Evolutionary conservation across 306 rosid species (phyloP).

Genomic region (Carpinus viminea): DNA sequence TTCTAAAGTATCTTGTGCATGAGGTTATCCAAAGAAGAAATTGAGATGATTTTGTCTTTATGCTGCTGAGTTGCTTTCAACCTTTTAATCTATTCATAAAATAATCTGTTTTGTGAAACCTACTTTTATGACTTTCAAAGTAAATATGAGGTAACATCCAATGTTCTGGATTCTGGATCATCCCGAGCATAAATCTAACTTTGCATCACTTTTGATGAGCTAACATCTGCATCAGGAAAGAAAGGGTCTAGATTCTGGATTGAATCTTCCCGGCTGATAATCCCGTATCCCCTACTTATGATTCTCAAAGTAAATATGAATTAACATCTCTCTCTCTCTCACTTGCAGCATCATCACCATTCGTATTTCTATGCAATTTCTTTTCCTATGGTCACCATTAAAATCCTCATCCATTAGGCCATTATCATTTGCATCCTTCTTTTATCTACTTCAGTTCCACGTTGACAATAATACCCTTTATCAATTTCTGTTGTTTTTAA

Average conservation of each 20-base stretch:
- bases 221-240: background rate
- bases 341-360: background rate
- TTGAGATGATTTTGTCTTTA: background rate
- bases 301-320: background rate
- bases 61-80: background rate
- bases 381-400: background rate
- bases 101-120: background rate
- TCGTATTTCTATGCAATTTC: background rate
- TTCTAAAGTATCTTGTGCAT: background rate
- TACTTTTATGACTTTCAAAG: background rate
- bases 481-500: background rate
- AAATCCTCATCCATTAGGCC: background rate
- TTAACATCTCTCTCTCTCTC: background rate
- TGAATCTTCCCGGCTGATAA: background rate
- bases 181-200: background rate
- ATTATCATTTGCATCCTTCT: background rate
- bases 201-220: background rate
- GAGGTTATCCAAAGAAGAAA: background rate
- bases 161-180: background rate
- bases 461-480: background rate
- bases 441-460: background rate
- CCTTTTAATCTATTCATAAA: background rate
- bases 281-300: background rate
- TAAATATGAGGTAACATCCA: background rate
- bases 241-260: background rate